phyloP scores from a whole-genome alignment of 352 stramenopile species.

The Phytophthora sojae region DNA sequence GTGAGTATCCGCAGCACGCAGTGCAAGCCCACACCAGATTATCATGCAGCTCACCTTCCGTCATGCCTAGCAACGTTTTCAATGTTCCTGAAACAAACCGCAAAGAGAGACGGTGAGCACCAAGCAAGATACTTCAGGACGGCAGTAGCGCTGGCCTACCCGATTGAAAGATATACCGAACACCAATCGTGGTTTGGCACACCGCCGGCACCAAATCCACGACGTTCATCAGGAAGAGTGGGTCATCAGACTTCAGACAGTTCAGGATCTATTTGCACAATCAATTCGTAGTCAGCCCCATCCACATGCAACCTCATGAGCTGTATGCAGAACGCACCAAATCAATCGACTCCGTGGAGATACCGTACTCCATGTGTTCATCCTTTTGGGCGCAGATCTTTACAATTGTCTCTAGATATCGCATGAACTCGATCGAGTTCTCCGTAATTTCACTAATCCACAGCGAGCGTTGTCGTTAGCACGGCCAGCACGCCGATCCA shows the following conservation, averaged over 20 bases:
- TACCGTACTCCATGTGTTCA: slow-evolving; percentile 67
- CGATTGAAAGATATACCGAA: slow-evolving; percentile 82
- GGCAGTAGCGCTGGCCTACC: slow-evolving; percentile 45
- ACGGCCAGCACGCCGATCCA: neutral
- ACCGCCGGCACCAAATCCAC: slow-evolving; percentile 81
- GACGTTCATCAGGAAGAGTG: slow-evolving; percentile 87
- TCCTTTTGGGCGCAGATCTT: slow-evolving; percentile 67
- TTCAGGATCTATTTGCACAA: slow-evolving; percentile 61
- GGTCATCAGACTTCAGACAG: slow-evolving; percentile 78
- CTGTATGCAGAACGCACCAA: slow-evolving; percentile 32
- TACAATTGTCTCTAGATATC: slow-evolving; percentile 78
- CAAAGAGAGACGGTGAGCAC: slow-evolving; percentile 12
- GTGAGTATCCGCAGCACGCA: slow-evolving; percentile 1
- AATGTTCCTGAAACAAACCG: slow-evolving; percentile 53
- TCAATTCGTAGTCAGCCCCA: slow-evolving; percentile 14
- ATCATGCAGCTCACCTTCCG: slow-evolving; percentile 49
- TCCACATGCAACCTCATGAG: neutral
- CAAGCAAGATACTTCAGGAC: neutral
- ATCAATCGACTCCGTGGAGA: slow-evolving; percentile 51
- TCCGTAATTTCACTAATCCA: slow-evolving; percentile 42
- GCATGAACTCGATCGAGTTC: slow-evolving; percentile 81
- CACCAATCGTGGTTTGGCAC: slow-evolving; percentile 67
- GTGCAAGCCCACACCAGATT: neutral
- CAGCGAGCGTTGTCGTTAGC: slow-evolving; percentile 16
- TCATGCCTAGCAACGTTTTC: slow-evolving; percentile 68